Evolutionary conservation across 805 yeast genomes (phyloP).

Genomic region (Candida gorgasii): DNA sequence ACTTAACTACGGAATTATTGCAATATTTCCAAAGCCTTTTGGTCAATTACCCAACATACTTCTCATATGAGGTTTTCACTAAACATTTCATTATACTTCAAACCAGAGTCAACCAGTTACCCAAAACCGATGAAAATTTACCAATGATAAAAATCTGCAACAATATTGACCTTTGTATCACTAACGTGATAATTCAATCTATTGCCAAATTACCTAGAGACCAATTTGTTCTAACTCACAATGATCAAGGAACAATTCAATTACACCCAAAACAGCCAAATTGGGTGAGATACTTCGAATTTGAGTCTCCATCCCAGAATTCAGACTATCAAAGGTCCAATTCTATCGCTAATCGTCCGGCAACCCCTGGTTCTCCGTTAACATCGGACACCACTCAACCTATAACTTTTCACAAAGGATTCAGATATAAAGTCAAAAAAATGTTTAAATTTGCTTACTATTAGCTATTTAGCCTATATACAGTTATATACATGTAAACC

Average conservation of each 20-base stretch:
- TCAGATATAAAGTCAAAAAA: constrained; percentile 5
- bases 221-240: background rate
- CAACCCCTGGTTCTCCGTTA: too few relatives aligned
- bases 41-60: constrained; percentile 9
- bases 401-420: constrained; percentile 5
- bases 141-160: constrained; percentile 1
- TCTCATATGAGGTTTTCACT: constrained; percentile 12
- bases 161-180: constrained; percentile 3
- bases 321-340: constrained; percentile 10
- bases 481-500: constrained; percentile 3
- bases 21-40: constrained; percentile 8
- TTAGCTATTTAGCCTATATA: too few relatives aligned
- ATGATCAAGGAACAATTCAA: constrained; percentile 6
- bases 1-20: constrained; percentile 6
- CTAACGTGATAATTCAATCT: background rate
- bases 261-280: constrained; percentile 8
- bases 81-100: constrained; percentile 9
- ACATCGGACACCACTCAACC: background rate
- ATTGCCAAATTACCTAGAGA: constrained; percentile 2
- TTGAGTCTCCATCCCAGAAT: constrained; percentile 10
- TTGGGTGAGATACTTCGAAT: constrained; percentile 12
- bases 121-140: background rate
- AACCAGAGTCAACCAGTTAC: constrained; percentile 1
- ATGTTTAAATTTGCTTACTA: constrained; percentile 2
- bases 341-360: too few relatives aligned